phyloP scores from a whole-genome alignment of 495 filamentous ascomycete species.

The Neurospora sp. region DNA sequence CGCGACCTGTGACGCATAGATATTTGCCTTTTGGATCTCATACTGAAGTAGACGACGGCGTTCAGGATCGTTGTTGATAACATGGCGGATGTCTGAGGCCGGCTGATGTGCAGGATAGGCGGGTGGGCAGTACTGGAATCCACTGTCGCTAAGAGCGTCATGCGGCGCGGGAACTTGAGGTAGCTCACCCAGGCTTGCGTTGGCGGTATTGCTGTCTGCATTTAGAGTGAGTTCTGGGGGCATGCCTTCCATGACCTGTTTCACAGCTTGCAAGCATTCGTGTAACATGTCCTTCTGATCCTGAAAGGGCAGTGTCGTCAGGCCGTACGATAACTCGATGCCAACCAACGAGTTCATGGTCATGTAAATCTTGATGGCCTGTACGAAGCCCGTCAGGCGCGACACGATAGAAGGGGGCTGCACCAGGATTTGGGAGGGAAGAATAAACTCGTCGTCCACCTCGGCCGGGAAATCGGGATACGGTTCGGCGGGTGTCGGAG shows the following conservation, averaged over 20 bases:
- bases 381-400: slow-evolving; percentile 62
- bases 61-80: slow-evolving; percentile 21
- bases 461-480: slow-evolving; percentile 75
- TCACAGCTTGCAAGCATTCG: slow-evolving; percentile 49
- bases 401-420: slow-evolving; percentile 57
- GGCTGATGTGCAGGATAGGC: slow-evolving; percentile 21
- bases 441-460: slow-evolving; percentile 70
- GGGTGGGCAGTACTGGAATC: slow-evolving; percentile 28
- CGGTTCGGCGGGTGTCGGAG: slow-evolving; percentile 58
- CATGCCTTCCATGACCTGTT: slow-evolving; percentile 47
- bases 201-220: slow-evolving; percentile 12
- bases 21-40: slow-evolving; percentile 78
- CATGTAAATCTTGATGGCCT: slow-evolving; percentile 59
- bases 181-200: not conserved
- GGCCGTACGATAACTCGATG: slow-evolving; percentile 65
- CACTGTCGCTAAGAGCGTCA: not conserved
- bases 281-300: slow-evolving; percentile 55
- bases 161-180: slow-evolving; percentile 6
- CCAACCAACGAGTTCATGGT: slow-evolving; percentile 59
- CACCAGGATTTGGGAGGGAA: slow-evolving; percentile 45
- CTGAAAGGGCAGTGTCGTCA: slow-evolving; percentile 58
- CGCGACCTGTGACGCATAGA: slow-evolving; percentile 63
- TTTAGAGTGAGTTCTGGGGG: slow-evolving; percentile 51
- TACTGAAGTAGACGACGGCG: slow-evolving; percentile 53
- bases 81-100: slow-evolving; percentile 27